These are phyloP conservation scores for Talaromyces sp. DNA, from an alignment of 2,329 filamentous ascomycete genomes.

Conservation along the genomic window DNA sequence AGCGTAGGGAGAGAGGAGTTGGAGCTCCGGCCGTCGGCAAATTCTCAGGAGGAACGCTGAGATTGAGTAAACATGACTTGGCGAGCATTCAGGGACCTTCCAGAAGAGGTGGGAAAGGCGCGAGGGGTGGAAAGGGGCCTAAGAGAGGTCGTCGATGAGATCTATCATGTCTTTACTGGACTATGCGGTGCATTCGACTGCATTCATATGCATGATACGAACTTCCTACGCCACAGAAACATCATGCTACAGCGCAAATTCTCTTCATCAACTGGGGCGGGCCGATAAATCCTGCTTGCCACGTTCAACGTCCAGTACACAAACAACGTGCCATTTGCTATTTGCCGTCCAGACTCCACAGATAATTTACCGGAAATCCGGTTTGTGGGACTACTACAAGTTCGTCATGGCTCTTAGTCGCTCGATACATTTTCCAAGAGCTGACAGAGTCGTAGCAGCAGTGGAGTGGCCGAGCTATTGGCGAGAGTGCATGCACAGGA, in stretches of 20 bases:
- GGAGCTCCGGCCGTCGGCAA: conserved; percentile 76
- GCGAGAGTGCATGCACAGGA: background rate
- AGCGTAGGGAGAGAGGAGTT: conserved; percentile 59
- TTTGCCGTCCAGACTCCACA: background rate
- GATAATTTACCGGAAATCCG: background rate
- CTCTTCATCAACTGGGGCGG: background rate
- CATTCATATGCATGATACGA: background rate
- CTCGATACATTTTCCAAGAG: background rate
- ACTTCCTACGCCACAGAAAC: background rate
- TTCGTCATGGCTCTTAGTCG: background rate
- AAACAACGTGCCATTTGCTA: background rate
- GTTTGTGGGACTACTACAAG: conserved; percentile 1
- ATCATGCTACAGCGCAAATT: background rate
- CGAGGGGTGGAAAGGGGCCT: conserved; percentile 26
- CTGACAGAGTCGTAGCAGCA: background rate
- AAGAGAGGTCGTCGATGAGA: conserved; percentile 31
- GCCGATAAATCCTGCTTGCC: background rate
- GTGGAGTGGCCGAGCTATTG: background rate
- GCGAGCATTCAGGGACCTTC: conserved; percentile 61
- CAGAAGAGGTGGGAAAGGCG: conserved; percentile 26
- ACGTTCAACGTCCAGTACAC: background rate
- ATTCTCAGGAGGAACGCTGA: conserved; percentile 75
- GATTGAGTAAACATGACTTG: conserved; percentile 73
- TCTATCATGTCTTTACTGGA: background rate
- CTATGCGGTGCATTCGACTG: background rate